Base-by-base conservation (phyloP, 345 rosid genomes). In the Moringa oleifera region DNA sequence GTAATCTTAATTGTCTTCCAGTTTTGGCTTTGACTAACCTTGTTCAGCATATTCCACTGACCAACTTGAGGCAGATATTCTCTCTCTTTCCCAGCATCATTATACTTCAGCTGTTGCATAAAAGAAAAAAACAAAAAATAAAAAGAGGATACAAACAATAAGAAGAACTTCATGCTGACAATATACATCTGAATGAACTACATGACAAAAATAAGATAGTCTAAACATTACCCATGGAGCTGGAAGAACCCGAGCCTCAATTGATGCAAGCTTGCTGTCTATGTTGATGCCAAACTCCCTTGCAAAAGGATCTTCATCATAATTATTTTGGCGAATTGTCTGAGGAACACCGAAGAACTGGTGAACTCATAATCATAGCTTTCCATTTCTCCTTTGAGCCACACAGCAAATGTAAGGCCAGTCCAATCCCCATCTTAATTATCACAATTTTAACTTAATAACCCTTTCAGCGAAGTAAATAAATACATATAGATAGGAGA, bases 21-120 rank as follows among this genome's bases (percentile, higher is more conserved):
- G n/a, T n/a, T n/a, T n/a, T n/a, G n/a, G 51, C 59, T 15, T 64
- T 6, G 31, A 19, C 71, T 61, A 36, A 79, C 83, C 75, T 79
- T 79, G 69, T 79, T 75, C 67, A 67, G 70, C 83, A 79, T 79
- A 65, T 79, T 79, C 80, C 83, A 79, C 28, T 79, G 80, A 25
- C 83, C 83, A 58, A 75, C 77, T 69, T 75, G 73, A 49, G 83
- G 83, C 23, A 69, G 41, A 58, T 51, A 61, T 53, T 73, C 77
- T 37, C 64, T 73, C 55, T 72, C 80, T 70, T 68, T 72, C 20
- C 83, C 83, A 12, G 63, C 46, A 45, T 79, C 80, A 58, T 65
- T 64, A 64, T 79, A 75, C 67, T 79, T 79, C 7, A 79, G 75
- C 80, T 75, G 53, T 62, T 33, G 47, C 0, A 51, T 49, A 0